Evolutionary conservation across 495 filamentous ascomycete species (phyloP), one percentile per base, ranked within the genome.

Genomic region (Pyronema domesticum): DNA sequence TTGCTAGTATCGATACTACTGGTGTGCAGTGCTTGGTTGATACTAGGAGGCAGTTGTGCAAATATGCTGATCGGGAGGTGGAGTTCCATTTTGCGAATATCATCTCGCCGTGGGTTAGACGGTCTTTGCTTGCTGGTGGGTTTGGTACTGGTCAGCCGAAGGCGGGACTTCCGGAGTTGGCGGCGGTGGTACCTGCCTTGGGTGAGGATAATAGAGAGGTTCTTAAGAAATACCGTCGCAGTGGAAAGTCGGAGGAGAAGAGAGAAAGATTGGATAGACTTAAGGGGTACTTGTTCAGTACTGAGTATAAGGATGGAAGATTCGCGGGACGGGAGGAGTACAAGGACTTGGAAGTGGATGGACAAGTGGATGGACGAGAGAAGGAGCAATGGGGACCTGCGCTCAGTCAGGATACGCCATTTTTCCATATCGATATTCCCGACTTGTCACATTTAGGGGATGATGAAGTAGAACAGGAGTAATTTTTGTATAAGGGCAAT

Each of bases 61-160:
- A 70, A n/a, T 73, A 76, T 58, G 66, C 73, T 0, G 65, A 68
- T 7, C 69, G 73, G 8, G 68, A 73, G 11, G 72, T 75, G 5
- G 72, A 75, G 53, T 76, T 72, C 68, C 72, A 76, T 52, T 74
- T 76, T 53, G 72, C 73, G 8, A 66, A 69, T 19, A 69, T 75
- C 10, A 51, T 60, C 47, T 74, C 72, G 58, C 69, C 67, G 6
- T 76, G 74, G 74, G 70, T 72, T 6, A 69, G 71, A 19, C 68
- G 74, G 8, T 72, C 71, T 0, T 62, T 76, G 8, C 64, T 69
- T 3, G 72, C 71, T 0, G 69, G 71, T 5, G 73, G 73, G 8
- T 75, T 76, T 57, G 74, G 74, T 5, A 57, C 53, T 46, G 62
- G 62, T 14, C 35, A 36, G 43, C 51, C 56, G 14, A 18, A 7